Conservation (phyloP, 305 asterid species). For the Plantago lanceolata region DNA sequence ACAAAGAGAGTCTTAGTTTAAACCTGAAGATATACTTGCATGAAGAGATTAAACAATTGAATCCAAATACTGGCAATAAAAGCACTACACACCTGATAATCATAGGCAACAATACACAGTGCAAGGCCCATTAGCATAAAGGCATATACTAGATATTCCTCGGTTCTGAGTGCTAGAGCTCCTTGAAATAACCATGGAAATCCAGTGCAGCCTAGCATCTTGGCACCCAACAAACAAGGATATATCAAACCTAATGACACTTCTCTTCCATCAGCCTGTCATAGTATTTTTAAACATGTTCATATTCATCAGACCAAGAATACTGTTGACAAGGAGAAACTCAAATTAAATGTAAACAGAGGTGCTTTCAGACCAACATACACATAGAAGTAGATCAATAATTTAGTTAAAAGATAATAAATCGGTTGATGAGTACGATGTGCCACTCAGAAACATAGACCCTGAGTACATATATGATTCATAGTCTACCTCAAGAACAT, state of each 20-base stretch:
- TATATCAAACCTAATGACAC: conserved; percentile 68
- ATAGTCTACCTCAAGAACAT: background rate
- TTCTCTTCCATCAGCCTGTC: conserved; percentile 92
- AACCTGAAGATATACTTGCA: conserved; percentile 4
- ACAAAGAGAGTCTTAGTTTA: conserved; percentile 18
- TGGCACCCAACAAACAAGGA: conserved; percentile 83
- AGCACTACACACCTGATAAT: conserved; percentile 62
- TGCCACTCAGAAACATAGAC: background rate
- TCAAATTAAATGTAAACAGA: background rate
- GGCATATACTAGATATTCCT: conserved; percentile 59
- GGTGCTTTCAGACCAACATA: background rate
- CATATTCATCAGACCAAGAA: conserved; percentile 8
- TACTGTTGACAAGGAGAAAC: background rate
- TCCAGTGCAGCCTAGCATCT: conserved; percentile 85
- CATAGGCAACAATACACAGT: conserved; percentile 64
- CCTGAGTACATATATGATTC: background rate
- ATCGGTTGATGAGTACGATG: background rate
- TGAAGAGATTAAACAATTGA: conserved; percentile 17
- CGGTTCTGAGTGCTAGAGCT: conserved; percentile 52
- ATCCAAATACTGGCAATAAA: conserved; percentile 3
- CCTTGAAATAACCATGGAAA: conserved; percentile 75
- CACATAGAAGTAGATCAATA: background rate
- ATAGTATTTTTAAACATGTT: conserved; percentile 22
- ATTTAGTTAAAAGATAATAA: background rate
- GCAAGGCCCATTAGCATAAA: conserved; percentile 57